These are phyloP conservation scores for Marvania coccoides DNA, from an alignment of 139 green algal species.

Conservation along the genomic window DNA sequence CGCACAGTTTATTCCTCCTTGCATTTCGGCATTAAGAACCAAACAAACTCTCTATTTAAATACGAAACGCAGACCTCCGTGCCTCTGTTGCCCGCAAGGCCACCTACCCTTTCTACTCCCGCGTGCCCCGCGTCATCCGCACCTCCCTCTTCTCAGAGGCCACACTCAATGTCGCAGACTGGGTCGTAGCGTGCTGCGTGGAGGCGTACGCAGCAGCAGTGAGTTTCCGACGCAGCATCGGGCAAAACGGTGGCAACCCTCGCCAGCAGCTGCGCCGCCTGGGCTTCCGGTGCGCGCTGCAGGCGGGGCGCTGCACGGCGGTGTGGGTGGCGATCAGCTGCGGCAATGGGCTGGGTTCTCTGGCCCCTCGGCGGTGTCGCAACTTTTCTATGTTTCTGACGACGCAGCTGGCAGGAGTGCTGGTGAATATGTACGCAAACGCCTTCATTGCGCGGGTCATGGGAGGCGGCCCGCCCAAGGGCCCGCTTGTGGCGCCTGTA, in stretches of 20 bases:
- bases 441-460: not conserved
- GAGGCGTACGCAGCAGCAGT: not conserved
- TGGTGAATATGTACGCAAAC: not conserved
- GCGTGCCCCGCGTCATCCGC: not conserved
- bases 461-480: not conserved
- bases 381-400: not conserved
- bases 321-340: not conserved
- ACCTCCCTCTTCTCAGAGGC: conserved; percentile 15
- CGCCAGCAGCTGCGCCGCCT: not conserved
- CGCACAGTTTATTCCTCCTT: no score
- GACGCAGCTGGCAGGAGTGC: not conserved
- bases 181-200: not conserved
- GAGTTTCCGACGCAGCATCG: no score
- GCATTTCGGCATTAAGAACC: no score
- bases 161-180: conserved; percentile 7
- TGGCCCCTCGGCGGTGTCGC: not conserved
- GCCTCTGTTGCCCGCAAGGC: conserved; percentile 9
- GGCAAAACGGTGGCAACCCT: not conserved
- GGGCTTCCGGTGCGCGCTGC: conserved; percentile 9
- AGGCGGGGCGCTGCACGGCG: not conserved
- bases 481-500: not conserved
- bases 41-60: not conserved
- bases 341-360: conserved; percentile 17
- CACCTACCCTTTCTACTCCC: not conserved
- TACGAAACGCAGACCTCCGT: conserved; percentile 2